Percentiles rank a stretch among this genome's conserved stretches.
phyloP scores from a whole-genome alignment of 768 basidiomycete species.

The Artomyces pyxidatus region DNA sequence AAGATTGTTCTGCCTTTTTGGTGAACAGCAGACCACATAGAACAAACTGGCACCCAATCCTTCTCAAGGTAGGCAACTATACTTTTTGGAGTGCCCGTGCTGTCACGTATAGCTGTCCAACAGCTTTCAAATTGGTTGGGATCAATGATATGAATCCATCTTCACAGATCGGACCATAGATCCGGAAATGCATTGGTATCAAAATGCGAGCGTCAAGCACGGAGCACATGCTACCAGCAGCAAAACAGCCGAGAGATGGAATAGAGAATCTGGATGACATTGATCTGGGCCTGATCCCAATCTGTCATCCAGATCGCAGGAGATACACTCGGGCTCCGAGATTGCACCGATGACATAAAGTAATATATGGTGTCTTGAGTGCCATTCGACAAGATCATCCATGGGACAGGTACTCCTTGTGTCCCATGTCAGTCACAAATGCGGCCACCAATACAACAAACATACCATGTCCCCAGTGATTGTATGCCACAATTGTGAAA shows the following conservation, averaged over 20 bases:
- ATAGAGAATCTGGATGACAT: not conserved
- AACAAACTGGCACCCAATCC: not conserved
- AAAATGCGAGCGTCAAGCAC: not conserved
- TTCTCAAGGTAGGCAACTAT: not conserved
- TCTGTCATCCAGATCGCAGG: not conserved
- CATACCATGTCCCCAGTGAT: slow-evolving; percentile 3
- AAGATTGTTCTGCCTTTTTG: not conserved
- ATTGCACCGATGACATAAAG: not conserved
- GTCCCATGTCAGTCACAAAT: no score
- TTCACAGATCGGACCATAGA: not conserved
- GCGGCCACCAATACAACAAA: no score
- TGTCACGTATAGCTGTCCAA: not conserved
- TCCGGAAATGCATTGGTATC: not conserved
- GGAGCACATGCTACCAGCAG: slow-evolving; percentile 4
- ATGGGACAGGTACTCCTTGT: slow-evolving; percentile 1
- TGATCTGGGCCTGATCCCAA: slow-evolving; percentile 1
- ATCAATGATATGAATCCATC: not conserved
- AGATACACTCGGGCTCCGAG: not conserved
- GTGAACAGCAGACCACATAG: not conserved
- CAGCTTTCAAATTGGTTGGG: not conserved
- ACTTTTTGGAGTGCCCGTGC: not conserved
- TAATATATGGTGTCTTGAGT: not conserved
- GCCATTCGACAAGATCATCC: not conserved
- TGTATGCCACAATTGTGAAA: not conserved
- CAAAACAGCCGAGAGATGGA: not conserved